Evolutionary conservation across 495 filamentous ascomycete genomes (phyloP), one percentile per base, ranked within the genome.

Genomic region (Aspergillus kassunensis): DNA sequence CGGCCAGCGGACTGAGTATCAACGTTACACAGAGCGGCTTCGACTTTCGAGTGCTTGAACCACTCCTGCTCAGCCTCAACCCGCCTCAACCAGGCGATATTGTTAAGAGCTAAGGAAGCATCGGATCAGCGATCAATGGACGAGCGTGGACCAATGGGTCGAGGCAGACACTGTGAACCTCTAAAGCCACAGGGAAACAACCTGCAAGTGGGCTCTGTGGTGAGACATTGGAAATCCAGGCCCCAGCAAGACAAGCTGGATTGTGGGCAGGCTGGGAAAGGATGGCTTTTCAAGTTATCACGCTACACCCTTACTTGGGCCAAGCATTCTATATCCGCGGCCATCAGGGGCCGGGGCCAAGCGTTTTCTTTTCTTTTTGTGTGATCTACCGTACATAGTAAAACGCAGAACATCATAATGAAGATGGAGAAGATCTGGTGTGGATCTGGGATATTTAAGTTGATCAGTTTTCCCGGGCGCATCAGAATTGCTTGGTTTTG

Each of bases 281-380:
- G 23, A n/a, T n/a, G n/a, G n/a, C n/a, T n/a, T n/a, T n/a, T 51
- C 47, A 39, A 40, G 21, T 49, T 37, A 37, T 13, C 19, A 13
- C 30, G 25, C 21, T 53, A 25, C 47, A 53, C 51, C 54, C 54
- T 56, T 61, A 49, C 58, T 29, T 59, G 36, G 34, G 58, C 58
- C 58, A 61, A 61, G 58, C 55, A 61, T 61, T 58, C 54, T 58
- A 44, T 52, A 36, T 54, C 33, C 23, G 46, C 49, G 36, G 51
- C 45, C 30, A 50, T 47, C 33, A 53, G 23, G 29, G 35, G 53
- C 23, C 42, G 13, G 36, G 52, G 46, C 49, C 54, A 54, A 54
- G 44, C 23, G 13, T 43, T 25, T 44, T 43, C 44, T 3, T 25
- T 49, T 13, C 21, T 49, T 50, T 48, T 42, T 35, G 39, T 51